A percentile compares a stretch with the other conserved stretches of the same genome.
Evolutionary conservation across 2,329 filamentous ascomycete genomes (phyloP).

Genomic region (Neofusicoccum parvum): DNA sequence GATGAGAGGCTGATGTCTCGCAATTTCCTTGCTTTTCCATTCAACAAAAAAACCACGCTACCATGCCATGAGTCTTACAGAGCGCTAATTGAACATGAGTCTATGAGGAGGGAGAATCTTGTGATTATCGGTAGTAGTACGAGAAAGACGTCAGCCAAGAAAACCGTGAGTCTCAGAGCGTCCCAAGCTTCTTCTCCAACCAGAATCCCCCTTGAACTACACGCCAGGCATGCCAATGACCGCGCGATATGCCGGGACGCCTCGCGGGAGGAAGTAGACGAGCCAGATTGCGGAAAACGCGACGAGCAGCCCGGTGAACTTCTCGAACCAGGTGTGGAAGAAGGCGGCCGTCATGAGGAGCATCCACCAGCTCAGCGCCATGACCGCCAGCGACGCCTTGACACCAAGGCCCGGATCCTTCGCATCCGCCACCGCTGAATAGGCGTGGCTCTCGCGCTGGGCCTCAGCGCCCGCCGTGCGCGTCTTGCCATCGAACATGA

Average conservation of each 20-base stretch:
- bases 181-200: slow-evolving; percentile 18
- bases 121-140: slow-evolving; percentile 3
- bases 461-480: slow-evolving; percentile 47
- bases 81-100: slow-evolving; percentile 10
- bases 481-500: slow-evolving; percentile 67
- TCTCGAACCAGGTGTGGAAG: slow-evolving; percentile 99
- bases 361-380: slow-evolving; percentile 87
- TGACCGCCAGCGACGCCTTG: slow-evolving; percentile 59
- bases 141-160: slow-evolving; percentile 16
- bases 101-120: neutral
- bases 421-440: slow-evolving; percentile 26
- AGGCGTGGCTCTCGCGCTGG: slow-evolving; percentile 31
- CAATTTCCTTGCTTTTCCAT: neutral
- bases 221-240: slow-evolving; percentile 52
- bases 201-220: slow-evolving; percentile 22
- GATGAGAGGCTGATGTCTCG: neutral
- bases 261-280: slow-evolving; percentile 53
- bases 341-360: slow-evolving; percentile 97
- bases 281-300: slow-evolving; percentile 48
- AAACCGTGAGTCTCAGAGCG: neutral
- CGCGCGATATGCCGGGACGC: slow-evolving; percentile 43
- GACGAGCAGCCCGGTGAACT: slow-evolving; percentile 60
- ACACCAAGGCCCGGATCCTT: slow-evolving; percentile 52
- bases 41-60: neutral
- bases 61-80: neutral